These are phyloP conservation scores for grape (Vitis vinifera) DNA, from an alignment of 164 flowering plant species.

Conservation along the genomic window ASM3070453v1 NC_081812.1:23663001-23663500, in stretches of 20 bases:
- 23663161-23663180: constrained; percentile 29
- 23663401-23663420: constrained; percentile 4
- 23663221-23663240: constrained; percentile 1
- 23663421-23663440: constrained; percentile 4
- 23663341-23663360: constrained; percentile 14
- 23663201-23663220: constrained; percentile 9
- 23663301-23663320: constrained; percentile 5
- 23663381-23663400: not conserved
- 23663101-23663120: constrained; percentile 35
- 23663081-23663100: constrained; percentile 24
- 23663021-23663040: constrained; percentile 6
- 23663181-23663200: constrained; percentile 12
- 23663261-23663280: constrained; percentile 13
- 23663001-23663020: constrained; percentile 6
- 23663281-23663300: constrained; percentile 10
- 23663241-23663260: not conserved
- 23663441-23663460: not conserved
- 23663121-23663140: constrained; percentile 25
- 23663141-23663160: constrained; percentile 27
- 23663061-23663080: constrained; percentile 18
- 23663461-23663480: constrained; percentile 8
- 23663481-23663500: not conserved
- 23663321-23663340: constrained; percentile 7
- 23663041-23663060: constrained; percentile 5
- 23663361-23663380: not conserved